phyloP scores from a whole-genome alignment of 2,329 filamentous ascomycete species.

The Escovopsis weberi region DNA sequence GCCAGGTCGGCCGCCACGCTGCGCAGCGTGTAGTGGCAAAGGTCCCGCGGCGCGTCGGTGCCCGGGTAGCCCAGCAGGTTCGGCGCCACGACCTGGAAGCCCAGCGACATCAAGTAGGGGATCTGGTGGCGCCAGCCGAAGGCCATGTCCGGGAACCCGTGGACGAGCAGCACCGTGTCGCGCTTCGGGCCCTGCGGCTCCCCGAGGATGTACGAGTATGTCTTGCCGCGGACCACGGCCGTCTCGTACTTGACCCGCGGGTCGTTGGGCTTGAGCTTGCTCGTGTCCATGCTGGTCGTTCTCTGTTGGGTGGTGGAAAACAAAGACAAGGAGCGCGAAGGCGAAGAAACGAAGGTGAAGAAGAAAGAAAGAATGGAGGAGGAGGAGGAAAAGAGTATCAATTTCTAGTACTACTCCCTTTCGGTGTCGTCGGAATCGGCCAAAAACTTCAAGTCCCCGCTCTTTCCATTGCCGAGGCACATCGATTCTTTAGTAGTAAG shows the following conservation, averaged over 20 bases:
- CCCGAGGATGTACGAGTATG: slow-evolving; percentile 51
- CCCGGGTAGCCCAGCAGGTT: slow-evolving; percentile 80
- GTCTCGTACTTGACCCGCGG: slow-evolving; percentile 49
- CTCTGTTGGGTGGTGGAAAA: too few relatives aligned
- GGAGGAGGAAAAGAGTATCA: too few relatives aligned
- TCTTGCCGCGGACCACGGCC: slow-evolving; percentile 50
- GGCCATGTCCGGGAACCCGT: slow-evolving; percentile 72
- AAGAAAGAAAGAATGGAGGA: too few relatives aligned
- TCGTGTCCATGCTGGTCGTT: slow-evolving; percentile 29
- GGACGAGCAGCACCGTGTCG: slow-evolving; percentile 42
- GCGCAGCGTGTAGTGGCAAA: slow-evolving; percentile 55
- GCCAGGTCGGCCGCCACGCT: slow-evolving; percentile 61
- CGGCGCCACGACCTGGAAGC: slow-evolving; percentile 66
- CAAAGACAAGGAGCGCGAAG: too few relatives aligned
- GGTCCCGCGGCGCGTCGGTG: slow-evolving; percentile 51
- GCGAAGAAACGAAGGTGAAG: too few relatives aligned
- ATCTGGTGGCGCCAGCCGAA: slow-evolving; percentile 88
- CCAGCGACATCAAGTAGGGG: slow-evolving; percentile 55
- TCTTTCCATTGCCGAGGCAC: too few relatives aligned
- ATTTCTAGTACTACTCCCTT: too few relatives aligned
- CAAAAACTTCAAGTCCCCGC: too few relatives aligned
- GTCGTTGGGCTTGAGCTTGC: slow-evolving; percentile 54
- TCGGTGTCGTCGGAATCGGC: too few relatives aligned
- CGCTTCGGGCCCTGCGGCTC: slow-evolving; percentile 29
- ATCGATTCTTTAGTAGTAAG: too few relatives aligned